Evolutionary conservation across 768 basidiomycete species (phyloP).

Genomic region (Hericium coralloides): DNA sequence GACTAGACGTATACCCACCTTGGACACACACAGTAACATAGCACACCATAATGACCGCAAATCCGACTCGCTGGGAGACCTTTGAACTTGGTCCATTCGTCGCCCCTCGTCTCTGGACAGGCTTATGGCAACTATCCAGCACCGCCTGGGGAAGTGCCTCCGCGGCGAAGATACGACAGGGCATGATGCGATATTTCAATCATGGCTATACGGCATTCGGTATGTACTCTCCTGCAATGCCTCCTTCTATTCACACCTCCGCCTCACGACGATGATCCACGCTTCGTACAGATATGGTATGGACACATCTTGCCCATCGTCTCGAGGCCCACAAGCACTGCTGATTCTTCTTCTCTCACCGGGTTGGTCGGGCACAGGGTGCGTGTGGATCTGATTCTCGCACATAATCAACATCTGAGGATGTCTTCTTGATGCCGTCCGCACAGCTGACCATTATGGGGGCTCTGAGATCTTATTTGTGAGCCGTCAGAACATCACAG

Average conservation of each 20-base stretch:
- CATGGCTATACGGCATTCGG: constrained; percentile 60
- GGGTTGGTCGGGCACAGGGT: background rate
- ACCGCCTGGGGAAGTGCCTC: constrained; percentile 79
- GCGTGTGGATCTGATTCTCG: background rate
- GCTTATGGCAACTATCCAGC: constrained; percentile 82
- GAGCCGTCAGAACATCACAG: constrained; percentile 6
- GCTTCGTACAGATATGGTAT: constrained; percentile 44
- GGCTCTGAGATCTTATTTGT: constrained; percentile 78
- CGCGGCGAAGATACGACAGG: constrained; percentile 51
- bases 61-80: constrained; percentile 23
- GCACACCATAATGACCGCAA: background rate
- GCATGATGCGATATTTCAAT: constrained; percentile 56
- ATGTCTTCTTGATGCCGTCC: background rate
- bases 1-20: background rate
- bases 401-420: too few relatives aligned
- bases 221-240: constrained; percentile 17
- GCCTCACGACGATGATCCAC: constrained; percentile 8
- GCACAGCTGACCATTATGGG: constrained; percentile 78
- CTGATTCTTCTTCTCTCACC: background rate
- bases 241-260: background rate
- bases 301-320: constrained; percentile 4
- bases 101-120: constrained; percentile 63
- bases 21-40: too few relatives aligned
- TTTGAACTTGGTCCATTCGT: constrained; percentile 48
- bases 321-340: background rate